Base-by-base conservation (phyloP, 495 filamentous ascomycete genomes). In the Penicillium herquei region DNA sequence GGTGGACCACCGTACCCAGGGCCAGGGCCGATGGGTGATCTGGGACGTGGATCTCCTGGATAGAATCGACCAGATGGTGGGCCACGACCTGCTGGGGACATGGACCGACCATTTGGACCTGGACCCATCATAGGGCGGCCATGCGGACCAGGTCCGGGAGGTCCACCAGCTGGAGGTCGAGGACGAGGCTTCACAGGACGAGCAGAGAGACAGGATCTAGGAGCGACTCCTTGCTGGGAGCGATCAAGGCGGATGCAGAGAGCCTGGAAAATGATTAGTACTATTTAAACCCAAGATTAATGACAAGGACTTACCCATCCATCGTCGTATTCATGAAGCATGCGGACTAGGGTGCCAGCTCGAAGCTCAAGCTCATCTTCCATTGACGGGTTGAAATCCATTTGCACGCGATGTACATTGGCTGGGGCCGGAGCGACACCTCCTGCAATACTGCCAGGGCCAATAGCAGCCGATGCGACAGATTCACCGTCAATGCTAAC, bases 311-410 rank as follows among this genome's bases (percentile, higher is more conserved):
- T 80, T 84, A 91, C 89, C 94, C 94, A 99, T 67, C 94, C 94
- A 77, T 99, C 94, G 68, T 99, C 95, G 69, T 98, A 99, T 70
- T 96, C 93, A 60, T 98, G 91, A 35, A 98, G 70, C 57, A 99
- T 77, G 51, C 93, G 81, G 31, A 98, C 88, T 4, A 99, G 79
- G 51, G 91, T 83, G 58, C 94, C 94, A 43, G 85, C 79, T 40
- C 74, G 79, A 10, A 99, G 82, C 41, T 79, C 87, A 61, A 99
- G 72, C 69, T 99, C 94, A 63, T 99, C 94, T 3, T 88, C 87
- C 81, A 96, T 86, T 3, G 89, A 92, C 2, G 94, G 95, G 63
- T 83, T 89, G 72, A 98, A 99, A 68, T 97, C 94, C 59, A 98
- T 81, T 67, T 98, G 94, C 32, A 97, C 91, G 54, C 94, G 89